A percentile compares a stretch with the other conserved stretches of the same genome.
Evolutionary conservation across 352 stramenopile genomes (phyloP).

Genomic region (Pythium chondricola): DNA sequence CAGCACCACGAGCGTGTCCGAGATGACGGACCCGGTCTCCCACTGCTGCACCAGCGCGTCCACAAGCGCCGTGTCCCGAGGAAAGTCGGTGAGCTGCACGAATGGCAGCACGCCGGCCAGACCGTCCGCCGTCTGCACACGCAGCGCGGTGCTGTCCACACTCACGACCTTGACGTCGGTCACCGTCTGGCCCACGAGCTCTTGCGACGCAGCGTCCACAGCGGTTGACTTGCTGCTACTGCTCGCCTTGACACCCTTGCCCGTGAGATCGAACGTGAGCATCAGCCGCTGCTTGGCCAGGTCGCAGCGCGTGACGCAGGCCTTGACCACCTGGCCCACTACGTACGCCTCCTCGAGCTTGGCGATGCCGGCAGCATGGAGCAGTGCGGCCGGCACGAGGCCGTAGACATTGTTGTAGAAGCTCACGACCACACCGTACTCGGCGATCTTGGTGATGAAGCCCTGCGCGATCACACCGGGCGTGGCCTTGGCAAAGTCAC

Average conservation of each 20-base stretch:
- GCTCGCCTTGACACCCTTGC: slow-evolving; percentile 6
- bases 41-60: slow-evolving; percentile 60
- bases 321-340: slow-evolving; percentile 83
- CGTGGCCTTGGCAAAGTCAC: slow-evolving; percentile 65
- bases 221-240: not conserved
- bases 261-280: slow-evolving; percentile 71
- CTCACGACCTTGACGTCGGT: slow-evolving; percentile 63
- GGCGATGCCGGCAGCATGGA: slow-evolving; percentile 78
- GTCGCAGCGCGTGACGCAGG: slow-evolving; percentile 70
- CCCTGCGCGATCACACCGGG: slow-evolving; percentile 75
- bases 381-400: slow-evolving; percentile 79
- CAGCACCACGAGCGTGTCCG: slow-evolving; percentile 57
- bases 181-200: slow-evolving; percentile 49
- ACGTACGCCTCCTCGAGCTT: slow-evolving; percentile 84
- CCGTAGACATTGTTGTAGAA: slow-evolving; percentile 96
- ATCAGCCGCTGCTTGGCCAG: slow-evolving; percentile 75
- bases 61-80: slow-evolving; percentile 64
- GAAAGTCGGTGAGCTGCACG: slow-evolving; percentile 83
- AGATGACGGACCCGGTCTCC: slow-evolving; percentile 42
- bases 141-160: slow-evolving; percentile 57
- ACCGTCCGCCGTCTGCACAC: slow-evolving; percentile 68
- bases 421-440: slow-evolving; percentile 90
- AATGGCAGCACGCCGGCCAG: slow-evolving; percentile 72
- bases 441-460: slow-evolving; percentile 93
- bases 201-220: slow-evolving; percentile 19